Base-by-base conservation (phyloP, 2,329 filamentous ascomycete species). In the Ophiostoma pallidulum region DNA sequence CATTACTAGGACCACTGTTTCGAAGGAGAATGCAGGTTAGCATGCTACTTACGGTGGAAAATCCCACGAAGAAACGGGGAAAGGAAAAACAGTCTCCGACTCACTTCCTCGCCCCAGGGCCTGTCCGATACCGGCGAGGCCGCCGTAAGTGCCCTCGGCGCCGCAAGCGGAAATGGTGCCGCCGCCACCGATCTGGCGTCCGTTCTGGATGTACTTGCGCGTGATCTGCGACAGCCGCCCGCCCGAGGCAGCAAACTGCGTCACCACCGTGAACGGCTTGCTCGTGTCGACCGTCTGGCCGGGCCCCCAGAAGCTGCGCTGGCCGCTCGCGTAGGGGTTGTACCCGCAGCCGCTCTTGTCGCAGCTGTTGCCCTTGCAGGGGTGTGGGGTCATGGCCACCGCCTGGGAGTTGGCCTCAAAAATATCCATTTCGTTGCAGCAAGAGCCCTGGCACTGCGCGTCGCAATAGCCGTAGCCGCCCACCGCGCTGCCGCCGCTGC, bases 401-500 rank as follows among this genome's bases (percentile, higher is more conserved):
- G 67, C 59, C 38, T 57, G 56, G 22, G 58, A 58, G 55, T 70
- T 70, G 33, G 66, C 66, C 47, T 70, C 67, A 60, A 67, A 66
- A 49, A 70, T 67, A 49, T 70, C 67, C 59, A 69, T 65, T 50
- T 70, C 67, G 52, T 66, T 66, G 52, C 67, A 70, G 62, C 67
- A 69, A 20, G 62, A 59, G 36, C 71, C 72, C 26, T 65, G 64
- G 58, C 72, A 75, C 57, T 74, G 72, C 14, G 44, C 44, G 19
- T 46, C 44, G n/a, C 44, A 46, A 28, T 46, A 46, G 36, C 44
- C 36, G 18, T 28, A 19, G 7, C 32, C 41, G n/a, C 70, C 66
- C 32, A 74, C 75, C 50, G 73, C 74, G 41, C 68, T 65, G 28
- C 74, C 74, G 52, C 74, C 74, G 43, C 70, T 75, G 32, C 79